These are phyloP conservation scores for Volvox carteri DNA, from an alignment of 163 green algal genomes.

Conservation along the genomic window DNA sequence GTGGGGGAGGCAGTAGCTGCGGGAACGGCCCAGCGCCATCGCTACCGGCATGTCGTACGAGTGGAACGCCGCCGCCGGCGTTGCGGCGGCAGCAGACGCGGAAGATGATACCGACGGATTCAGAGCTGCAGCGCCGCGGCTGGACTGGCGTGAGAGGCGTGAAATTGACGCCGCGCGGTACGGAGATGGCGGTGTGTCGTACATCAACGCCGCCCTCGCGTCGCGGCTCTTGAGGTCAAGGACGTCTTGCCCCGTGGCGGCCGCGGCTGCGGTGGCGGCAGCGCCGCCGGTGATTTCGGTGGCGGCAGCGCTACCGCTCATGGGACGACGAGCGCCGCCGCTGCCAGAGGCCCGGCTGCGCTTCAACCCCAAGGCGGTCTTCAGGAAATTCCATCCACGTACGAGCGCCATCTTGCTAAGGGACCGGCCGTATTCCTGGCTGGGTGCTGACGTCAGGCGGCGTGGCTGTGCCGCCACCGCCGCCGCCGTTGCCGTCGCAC, in stretches of 20 bases:
- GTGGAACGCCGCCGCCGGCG: not conserved
- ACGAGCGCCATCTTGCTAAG: not conserved
- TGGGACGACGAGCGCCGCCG: not conserved
- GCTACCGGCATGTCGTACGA: not conserved
- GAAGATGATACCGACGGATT: too few species aligned
- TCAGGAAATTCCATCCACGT: conserved; percentile 6
- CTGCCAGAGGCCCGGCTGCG: too few species aligned
- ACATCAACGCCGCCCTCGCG: not conserved
- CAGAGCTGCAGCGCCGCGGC: not conserved
- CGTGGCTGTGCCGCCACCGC: not conserved
- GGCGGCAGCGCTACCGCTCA: not conserved
- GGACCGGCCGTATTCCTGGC: not conserved
- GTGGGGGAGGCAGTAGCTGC: not conserved
- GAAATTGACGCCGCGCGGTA: not conserved
- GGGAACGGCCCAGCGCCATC: not conserved
- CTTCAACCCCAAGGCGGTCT: not conserved
- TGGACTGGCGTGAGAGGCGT: not conserved
- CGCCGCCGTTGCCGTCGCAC: not conserved
- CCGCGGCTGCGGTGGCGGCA: not conserved
- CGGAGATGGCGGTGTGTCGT: not conserved
- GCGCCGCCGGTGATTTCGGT: not conserved
- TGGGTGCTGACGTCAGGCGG: too few species aligned
- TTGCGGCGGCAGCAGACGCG: not conserved
- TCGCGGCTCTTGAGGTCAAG: not conserved
- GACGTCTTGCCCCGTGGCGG: not conserved